These are phyloP conservation scores for Chytridiales sp. DNA, from an alignment of 371 early-diverging fungal species.

Conservation along the genomic window DNA sequence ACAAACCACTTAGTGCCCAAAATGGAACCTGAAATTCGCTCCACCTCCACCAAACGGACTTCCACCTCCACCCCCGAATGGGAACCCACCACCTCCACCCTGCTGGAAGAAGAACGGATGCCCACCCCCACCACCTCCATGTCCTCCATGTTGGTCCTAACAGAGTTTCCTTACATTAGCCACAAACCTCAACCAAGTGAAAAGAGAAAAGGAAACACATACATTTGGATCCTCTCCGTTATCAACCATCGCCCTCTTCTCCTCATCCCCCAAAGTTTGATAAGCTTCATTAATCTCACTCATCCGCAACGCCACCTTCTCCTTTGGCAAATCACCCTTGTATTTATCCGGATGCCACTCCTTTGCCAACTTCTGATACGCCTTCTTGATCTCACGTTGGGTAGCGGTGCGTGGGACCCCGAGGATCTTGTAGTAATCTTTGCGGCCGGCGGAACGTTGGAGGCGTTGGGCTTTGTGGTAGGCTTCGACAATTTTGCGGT, in stretches of 20 bases:
- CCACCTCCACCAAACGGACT: constrained; percentile 12
- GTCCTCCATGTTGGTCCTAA: constrained; percentile 23
- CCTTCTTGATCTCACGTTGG: constrained; percentile 84
- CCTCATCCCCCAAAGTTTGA: constrained; percentile 80
- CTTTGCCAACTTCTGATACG: constrained; percentile 86
- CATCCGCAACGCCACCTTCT: constrained; percentile 86
- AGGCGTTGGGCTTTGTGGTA: constrained; percentile 69
- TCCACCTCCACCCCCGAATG: constrained; percentile 52
- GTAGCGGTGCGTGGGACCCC: constrained; percentile 80
- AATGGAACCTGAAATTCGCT: constrained; percentile 24
- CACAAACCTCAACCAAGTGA: neutral
- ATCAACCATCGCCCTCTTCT: constrained; percentile 71
- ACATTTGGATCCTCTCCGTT: constrained; percentile 94
- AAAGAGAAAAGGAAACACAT: constrained; percentile 35
- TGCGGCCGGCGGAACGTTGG: constrained; percentile 66
- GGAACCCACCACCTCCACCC: constrained; percentile 54
- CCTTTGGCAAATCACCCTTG: constrained; percentile 71
- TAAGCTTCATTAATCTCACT: constrained; percentile 91
- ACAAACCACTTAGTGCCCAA: constrained; percentile 11
- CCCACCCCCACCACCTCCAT: constrained; percentile 19
- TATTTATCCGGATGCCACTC: constrained; percentile 82
- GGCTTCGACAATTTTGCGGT: constrained; percentile 34
- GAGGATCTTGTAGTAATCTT: constrained; percentile 92
- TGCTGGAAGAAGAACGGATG: constrained; percentile 55
- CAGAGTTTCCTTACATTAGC: neutral